Conservation (phyloP, 2,329 filamentous ascomycete species). For the Thielaviopsis punctulata region DNA sequence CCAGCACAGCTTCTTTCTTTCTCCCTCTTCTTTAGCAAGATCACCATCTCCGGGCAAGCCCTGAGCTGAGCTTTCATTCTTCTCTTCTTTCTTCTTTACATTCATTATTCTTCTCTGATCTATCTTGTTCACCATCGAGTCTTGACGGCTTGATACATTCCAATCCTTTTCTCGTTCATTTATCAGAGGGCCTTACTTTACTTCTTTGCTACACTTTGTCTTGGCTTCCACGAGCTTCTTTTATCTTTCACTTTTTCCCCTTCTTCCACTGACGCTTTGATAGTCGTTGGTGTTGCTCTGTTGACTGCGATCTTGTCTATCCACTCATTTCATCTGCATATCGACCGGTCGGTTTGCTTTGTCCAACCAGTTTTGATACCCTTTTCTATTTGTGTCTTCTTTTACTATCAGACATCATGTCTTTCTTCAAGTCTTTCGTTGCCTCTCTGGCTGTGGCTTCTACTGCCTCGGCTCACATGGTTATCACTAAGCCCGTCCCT, state of each 20-base stretch:
- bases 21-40: background rate
- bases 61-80: constrained; percentile 1
- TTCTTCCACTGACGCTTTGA: constrained; percentile 3
- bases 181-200: background rate
- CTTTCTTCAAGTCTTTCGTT: constrained; percentile 24
- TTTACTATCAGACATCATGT: background rate
- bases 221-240: constrained; percentile 1
- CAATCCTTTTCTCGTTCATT: background rate
- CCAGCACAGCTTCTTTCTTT: background rate
- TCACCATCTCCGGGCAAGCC: background rate
- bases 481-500: constrained; percentile 50
- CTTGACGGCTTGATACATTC: constrained; percentile 9
- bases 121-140: background rate
- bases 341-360: constrained; percentile 2
- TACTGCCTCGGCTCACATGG: constrained; percentile 56
- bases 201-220: background rate
- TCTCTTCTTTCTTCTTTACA: background rate
- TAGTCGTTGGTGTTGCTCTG: constrained; percentile 4
- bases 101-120: background rate
- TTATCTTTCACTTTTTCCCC: background rate
- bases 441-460: constrained; percentile 39
- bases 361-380: background rate
- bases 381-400: constrained; percentile 1
- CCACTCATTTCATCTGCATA: background rate
- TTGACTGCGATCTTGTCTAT: constrained; percentile 6